phyloP scores from a whole-genome alignment of 2,329 filamentous ascomycete species.

The Fusarium begoniae region DNA sequence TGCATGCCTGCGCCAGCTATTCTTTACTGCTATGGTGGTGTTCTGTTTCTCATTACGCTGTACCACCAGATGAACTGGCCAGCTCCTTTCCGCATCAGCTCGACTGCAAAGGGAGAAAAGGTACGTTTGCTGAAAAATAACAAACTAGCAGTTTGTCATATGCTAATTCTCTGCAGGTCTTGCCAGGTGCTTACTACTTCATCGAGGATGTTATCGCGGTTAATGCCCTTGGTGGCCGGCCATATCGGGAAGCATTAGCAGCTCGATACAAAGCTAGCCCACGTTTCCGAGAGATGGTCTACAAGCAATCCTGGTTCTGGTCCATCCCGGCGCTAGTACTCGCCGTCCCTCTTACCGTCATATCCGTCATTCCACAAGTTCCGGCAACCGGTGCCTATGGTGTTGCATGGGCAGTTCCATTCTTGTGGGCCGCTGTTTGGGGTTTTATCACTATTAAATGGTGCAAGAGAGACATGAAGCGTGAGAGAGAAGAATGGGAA shows the following conservation, averaged over 20 bases:
- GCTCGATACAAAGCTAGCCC: constrained; percentile 54
- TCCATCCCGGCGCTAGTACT: constrained; percentile 50
- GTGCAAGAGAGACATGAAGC: constrained; percentile 51
- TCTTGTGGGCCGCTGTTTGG: constrained; percentile 50
- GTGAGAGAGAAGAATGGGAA: constrained; percentile 52
- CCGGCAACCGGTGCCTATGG: constrained; percentile 51
- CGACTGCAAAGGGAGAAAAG: constrained; percentile 64
- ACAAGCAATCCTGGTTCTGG: constrained; percentile 54
- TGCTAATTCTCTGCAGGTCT: constrained; percentile 54
- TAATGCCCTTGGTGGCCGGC: constrained; percentile 66
- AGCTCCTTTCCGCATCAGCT: constrained; percentile 71
- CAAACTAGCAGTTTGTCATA: fast-evolving
- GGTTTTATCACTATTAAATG: constrained; percentile 47
- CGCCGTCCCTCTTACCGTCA: constrained; percentile 49
- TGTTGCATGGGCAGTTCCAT: constrained; percentile 53
- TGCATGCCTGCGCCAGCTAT: constrained; percentile 63
- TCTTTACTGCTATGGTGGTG: constrained; percentile 57
- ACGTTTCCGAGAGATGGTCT: constrained; percentile 53
- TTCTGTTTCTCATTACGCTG: constrained; percentile 51
- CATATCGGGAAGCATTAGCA: constrained; percentile 53
- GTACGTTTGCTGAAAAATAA: constrained; percentile 28
- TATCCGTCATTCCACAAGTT: constrained; percentile 47
- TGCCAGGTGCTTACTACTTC: constrained; percentile 70
- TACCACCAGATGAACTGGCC: constrained; percentile 50
- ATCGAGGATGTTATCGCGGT: constrained; percentile 75